Base-by-base conservation (phyloP, 2,329 filamentous ascomycete genomes). In the Aspergillus melleus region DNA sequence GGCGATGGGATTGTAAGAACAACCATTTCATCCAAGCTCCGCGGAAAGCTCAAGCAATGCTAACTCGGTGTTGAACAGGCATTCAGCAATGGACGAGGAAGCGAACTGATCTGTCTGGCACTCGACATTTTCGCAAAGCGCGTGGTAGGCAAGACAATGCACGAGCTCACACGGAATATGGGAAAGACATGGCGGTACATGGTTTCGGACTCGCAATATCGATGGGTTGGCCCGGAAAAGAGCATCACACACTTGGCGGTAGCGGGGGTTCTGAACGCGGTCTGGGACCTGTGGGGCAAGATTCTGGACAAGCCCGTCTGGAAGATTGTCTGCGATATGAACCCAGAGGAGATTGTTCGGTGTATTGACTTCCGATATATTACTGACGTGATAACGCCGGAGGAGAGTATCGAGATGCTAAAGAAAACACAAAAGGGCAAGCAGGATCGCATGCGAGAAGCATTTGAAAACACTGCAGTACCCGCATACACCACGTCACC, bases 241-340 rank as follows among this genome's bases (percentile, higher is more conserved):
- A 92, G 92, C 61, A 92, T 96, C 49, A 96, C 95, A 68, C 92
- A 96, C 77, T 89, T 97, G 9, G 92, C 92, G 1, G 87, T 96
- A 11, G 92, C 91, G 32, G 90, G 91, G 46, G 89, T 96, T 14
- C 90, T 96, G 68, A 96, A 96, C 75, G 92, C 92, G 14, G 83
- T 96, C 69, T 96, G 92, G 92, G 92, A 96, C 76, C 85, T 96
- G n/a, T 96, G 92, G 92, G 92, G 90, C 56, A 96, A 96, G 80
- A 84, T 84, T 2, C 85, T 95, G 39, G 83, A 85, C 65, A 96
- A 96, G 81, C 93, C 92, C 3, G 91, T 96, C 14, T 96, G 92
- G 93, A 85, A 88, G 60, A 89, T 97, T 63, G 89, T 97, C 26
- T 89, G 90, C 11, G 92, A 96, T 66, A 96, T 96, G 90, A 88